Base-by-base conservation (phyloP, 306 rosid genomes). In the Betula pendula region DNA sequence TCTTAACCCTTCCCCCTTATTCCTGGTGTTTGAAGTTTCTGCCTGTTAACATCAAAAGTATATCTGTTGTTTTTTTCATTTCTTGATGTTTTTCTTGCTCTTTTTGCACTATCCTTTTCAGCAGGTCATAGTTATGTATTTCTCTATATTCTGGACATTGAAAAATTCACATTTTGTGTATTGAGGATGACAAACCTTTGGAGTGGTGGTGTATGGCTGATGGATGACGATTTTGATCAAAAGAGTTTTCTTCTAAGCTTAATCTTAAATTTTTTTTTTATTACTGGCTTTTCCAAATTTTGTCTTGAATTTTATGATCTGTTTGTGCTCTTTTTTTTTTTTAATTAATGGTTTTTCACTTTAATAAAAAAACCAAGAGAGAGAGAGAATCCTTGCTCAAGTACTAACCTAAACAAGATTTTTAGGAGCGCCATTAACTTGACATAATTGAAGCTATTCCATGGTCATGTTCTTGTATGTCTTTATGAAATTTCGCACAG, bases 1-100 rank as follows among this genome's bases (percentile, higher is more conserved):
- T 75, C 40, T 13, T 59, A 25, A 59, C n/a, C 40, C 40, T 9
- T 44, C 25, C 49, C 63, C 58, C 68, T 29, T 70, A 6, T 55
- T 66, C 47, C 62, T 74, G 20, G 33, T 24, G 29, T 70, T 17
- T 45, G 79, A 66, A 75, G 72, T 77, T 58, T 65, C 58, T 75
- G 47, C 25, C 29, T 13, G 43, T 52, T 68, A 9, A 67, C 16
- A 10, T 67, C 5, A 20, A 67, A 67, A 20, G 13, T 67, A 15
- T 67, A 42, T 15, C 8, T 14, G 17, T 47, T 70, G 4, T 22
- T 13, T 22, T 13, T 15, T 68, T 43, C 42, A 2, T 68, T 44
- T 2, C 14, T 59, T 31, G 12, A 2, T 45, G 49, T 45, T 45
- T 45, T 38, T 38, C 42, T 38, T 38, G 42, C 42, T 38, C 8